Percentiles rank a stretch among this genome's conserved stretches.
Conservation (phyloP, 805 yeast species). For the Candida silvicultrix region DNA sequence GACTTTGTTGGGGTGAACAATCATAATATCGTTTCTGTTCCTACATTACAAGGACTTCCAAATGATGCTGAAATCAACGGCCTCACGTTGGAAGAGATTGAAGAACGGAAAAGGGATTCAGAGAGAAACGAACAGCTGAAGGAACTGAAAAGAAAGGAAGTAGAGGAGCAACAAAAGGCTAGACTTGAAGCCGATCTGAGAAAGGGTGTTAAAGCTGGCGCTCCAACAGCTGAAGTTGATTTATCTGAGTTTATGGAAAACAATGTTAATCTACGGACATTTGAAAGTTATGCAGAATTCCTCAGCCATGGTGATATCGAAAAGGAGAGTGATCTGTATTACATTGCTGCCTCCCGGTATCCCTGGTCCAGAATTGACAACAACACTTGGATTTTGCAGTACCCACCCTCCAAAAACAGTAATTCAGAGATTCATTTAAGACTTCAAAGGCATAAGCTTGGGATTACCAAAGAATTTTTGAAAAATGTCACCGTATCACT, state of each 20-base stretch:
- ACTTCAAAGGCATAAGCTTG: slow-evolving; percentile 12
- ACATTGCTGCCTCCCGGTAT: slow-evolving; percentile 18
- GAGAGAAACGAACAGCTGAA: slow-evolving; percentile 8
- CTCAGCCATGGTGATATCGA: slow-evolving; percentile 5
- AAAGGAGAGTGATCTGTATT: slow-evolving; percentile 3
- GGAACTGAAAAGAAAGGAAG: no score
- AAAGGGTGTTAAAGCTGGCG: slow-evolving; percentile 2
- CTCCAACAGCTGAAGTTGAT: slow-evolving; percentile 12
- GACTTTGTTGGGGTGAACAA: slow-evolving; percentile 66
- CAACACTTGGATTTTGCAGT: slow-evolving; percentile 26
- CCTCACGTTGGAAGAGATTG: slow-evolving; percentile 27
- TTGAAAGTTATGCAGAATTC: slow-evolving; percentile 32
- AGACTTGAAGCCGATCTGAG: slow-evolving; percentile 4
- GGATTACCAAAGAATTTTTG: slow-evolving; percentile 9
- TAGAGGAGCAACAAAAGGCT: slow-evolving; percentile 1
- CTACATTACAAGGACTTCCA: slow-evolving; percentile 38
- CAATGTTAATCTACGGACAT: slow-evolving; percentile 21
- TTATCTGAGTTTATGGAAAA: slow-evolving; percentile 19
- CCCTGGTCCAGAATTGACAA: slow-evolving; percentile 29
- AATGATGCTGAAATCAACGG: slow-evolving; percentile 21
- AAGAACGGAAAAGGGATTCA: slow-evolving; percentile 18
- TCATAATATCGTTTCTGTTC: slow-evolving; percentile 50
- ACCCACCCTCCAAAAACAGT: slow-evolving; percentile 13
- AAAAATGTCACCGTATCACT: slow-evolving; percentile 5
- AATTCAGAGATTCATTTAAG: slow-evolving; percentile 18